Evolutionary conservation across 164 flowering plant species (phyloP).

Genomic region (Euptelea pleiosperma): DNA sequence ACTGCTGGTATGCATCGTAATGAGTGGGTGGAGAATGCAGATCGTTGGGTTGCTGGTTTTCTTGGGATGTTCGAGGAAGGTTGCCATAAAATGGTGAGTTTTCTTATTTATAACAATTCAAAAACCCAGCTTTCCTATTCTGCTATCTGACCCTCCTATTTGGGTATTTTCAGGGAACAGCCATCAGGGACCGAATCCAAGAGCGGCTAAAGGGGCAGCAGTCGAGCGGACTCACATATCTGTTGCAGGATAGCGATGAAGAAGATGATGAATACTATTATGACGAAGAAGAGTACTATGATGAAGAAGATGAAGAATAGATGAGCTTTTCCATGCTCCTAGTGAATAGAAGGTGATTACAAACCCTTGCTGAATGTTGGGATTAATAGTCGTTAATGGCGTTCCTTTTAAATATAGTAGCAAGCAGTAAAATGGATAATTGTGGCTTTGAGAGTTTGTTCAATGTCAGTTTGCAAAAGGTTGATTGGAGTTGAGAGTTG

Average conservation of each 20-base stretch:
- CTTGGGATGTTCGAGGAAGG: conserved; percentile 87
- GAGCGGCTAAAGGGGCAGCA: conserved; percentile 25
- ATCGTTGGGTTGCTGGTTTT: conserved; percentile 76
- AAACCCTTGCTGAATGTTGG: too few relatives aligned
- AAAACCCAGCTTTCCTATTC: neutral
- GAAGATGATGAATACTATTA: conserved; percentile 22
- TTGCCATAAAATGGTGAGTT: conserved; percentile 65
- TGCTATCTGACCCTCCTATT: neutral
- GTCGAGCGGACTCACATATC: neutral
- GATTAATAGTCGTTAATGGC: too few relatives aligned
- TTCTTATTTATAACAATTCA: neutral
- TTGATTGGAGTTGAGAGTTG: too few relatives aligned
- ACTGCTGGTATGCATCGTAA: conserved; percentile 63
- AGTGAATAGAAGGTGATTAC: too few relatives aligned
- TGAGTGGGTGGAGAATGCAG: conserved; percentile 87
- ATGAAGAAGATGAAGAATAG: conserved; percentile 25
- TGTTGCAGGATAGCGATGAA: conserved; percentile 18
- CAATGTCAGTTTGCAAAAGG: too few relatives aligned
- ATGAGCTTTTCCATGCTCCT: too few relatives aligned
- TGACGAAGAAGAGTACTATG: conserved; percentile 20
- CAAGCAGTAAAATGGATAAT: too few relatives aligned
- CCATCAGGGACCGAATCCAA: conserved; percentile 31
- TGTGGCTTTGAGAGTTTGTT: too few relatives aligned
- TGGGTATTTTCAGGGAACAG: conserved; percentile 19
- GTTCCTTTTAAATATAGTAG: too few relatives aligned